Base-by-base conservation (phyloP, 75 land plant genomes). In the Cunninghamia lanceolata region DNA sequence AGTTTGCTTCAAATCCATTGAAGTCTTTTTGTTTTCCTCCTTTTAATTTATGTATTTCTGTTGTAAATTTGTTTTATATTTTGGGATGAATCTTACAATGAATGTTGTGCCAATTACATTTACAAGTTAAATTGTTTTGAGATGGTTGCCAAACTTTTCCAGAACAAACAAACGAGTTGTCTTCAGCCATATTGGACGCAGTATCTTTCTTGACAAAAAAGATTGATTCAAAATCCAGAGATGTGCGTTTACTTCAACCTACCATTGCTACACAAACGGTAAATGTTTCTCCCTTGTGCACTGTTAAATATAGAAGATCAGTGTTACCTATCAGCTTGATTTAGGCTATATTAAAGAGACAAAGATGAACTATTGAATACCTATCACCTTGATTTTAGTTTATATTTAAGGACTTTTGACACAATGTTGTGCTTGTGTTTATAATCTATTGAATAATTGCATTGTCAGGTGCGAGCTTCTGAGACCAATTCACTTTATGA, bases 211-310 rank as follows among this genome's bases (percentile, higher is more conserved):
- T 98, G 87, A 96, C 94, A 11, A 95, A 91, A 77, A 91, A 87
- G 34, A 91, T 89, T n/a, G 93, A 92, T 35, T 87, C 91, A 32
- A 91, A 87, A 88, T 81, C 92, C 32, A 90, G 92, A 84, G 93
- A 93, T 89, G 88, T 95, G 35, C 92, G 86, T 79, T 77, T 93
- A 73, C 88, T 98, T 35, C 99, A 96, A 90, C 99, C 99, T 66
- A 98, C 99, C n/a, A 94, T 98, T 87, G 99, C 99, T 21, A 98
- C 99, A 32, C 99, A 96, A 84, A 93, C 59, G 90, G 92, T 93
- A 91, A 83, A 87, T n/a, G 36, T 25, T 75, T 43, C 35, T 78
- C 36, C 46, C 13, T 25, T 0, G 50, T 43, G 46, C 50, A 25
- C n/a, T 25, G 45, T 28, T 30, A 19, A 38, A 5, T n/a, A 16